Percentiles rank a stretch among this genome's conserved stretches.
These are phyloP conservation scores for Collybia sp. DNA, from an alignment of 768 basidiomycete genomes.

Conservation along the genomic window DNA sequence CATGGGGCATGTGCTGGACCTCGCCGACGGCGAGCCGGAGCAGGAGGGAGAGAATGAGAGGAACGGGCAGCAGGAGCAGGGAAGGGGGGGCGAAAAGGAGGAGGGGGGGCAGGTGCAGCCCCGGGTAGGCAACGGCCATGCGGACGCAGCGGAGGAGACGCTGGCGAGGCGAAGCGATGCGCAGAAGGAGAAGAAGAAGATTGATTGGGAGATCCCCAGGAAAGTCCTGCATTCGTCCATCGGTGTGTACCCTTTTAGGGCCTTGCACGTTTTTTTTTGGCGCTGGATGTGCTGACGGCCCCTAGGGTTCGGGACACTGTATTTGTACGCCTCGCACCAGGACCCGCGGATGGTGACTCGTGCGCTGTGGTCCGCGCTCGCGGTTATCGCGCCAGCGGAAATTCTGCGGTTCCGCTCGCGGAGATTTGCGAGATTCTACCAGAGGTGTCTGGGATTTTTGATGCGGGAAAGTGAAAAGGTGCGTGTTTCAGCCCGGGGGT, in stretches of 20 bases:
- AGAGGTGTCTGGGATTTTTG: slow-evolving; percentile 68
- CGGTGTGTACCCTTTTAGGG: slow-evolving; percentile 47
- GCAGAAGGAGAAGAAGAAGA: slow-evolving; percentile 26
- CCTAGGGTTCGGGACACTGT: slow-evolving; percentile 37
- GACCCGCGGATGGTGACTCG: slow-evolving; percentile 61
- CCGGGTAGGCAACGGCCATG: background rate
- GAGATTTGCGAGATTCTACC: slow-evolving; percentile 65
- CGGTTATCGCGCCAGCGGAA: slow-evolving; percentile 70
- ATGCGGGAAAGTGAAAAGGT: slow-evolving; percentile 91
- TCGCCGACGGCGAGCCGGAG: slow-evolving; percentile 29
- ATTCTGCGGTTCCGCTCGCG: slow-evolving; percentile 65
- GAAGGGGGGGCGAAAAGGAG: slow-evolving; percentile 1
- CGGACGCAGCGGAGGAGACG: slow-evolving; percentile 1
- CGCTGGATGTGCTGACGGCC: slow-evolving; percentile 2
- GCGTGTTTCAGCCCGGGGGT: slow-evolving; percentile 12
- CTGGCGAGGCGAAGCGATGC: slow-evolving; percentile 5
- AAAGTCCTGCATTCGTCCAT: slow-evolving; percentile 88
- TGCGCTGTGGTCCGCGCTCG: slow-evolving; percentile 61
- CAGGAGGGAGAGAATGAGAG: slow-evolving; percentile 20
- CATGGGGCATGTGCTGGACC: slow-evolving; percentile 22
- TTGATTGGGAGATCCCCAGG: slow-evolving; percentile 90
- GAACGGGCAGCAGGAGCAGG: slow-evolving; percentile 4
- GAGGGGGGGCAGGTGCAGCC: background rate
- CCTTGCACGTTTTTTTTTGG: background rate
- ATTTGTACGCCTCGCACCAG: slow-evolving; percentile 43